Conservation (phyloP, 2,329 filamentous ascomycete species). For the Aureobasidium sp. region DNA sequence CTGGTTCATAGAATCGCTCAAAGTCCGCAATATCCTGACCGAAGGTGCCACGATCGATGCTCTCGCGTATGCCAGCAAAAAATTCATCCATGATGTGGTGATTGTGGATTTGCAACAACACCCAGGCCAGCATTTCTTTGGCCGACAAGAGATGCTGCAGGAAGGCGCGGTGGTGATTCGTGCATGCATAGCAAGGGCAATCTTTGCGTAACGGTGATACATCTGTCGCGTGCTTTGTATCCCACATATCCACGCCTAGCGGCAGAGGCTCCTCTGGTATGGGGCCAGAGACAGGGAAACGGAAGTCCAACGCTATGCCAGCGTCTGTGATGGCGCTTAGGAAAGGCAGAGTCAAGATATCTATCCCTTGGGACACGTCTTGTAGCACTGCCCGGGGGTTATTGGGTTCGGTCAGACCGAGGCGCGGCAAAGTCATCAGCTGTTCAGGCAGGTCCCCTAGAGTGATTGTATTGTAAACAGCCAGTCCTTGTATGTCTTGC, state of each 20-base stretch:
- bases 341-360: slow-evolving; percentile 72
- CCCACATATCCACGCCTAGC: slow-evolving; percentile 75
- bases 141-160: slow-evolving; percentile 79
- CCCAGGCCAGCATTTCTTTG: slow-evolving; percentile 97
- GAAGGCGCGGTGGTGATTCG: slow-evolving; percentile 75
- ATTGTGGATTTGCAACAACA: slow-evolving; percentile 86
- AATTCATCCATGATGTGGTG: slow-evolving; percentile 64
- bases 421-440: slow-evolving; percentile 57
- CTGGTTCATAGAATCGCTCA: slow-evolving; percentile 56
- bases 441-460: slow-evolving; percentile 56
- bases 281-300: slow-evolving; percentile 47
- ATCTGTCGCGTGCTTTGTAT: slow-evolving; percentile 50
- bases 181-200: slow-evolving; percentile 79
- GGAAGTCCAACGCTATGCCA: slow-evolving; percentile 74
- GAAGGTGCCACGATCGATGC: slow-evolving; percentile 50
- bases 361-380: slow-evolving; percentile 67
- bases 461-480: slow-evolving; percentile 67
- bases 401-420: slow-evolving; percentile 62
- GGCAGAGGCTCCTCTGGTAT: slow-evolving; percentile 27
- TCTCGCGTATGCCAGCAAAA: slow-evolving; percentile 60
- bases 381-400: slow-evolving; percentile 71
- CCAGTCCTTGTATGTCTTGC: slow-evolving; percentile 56
- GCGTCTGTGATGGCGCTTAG: slow-evolving; percentile 67
- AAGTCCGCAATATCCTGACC: slow-evolving; percentile 52
- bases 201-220: slow-evolving; percentile 51